These are phyloP conservation scores for Rhododendron ovatum DNA, from an alignment of 148 eudicot species.

Conservation along the genomic window DNA sequence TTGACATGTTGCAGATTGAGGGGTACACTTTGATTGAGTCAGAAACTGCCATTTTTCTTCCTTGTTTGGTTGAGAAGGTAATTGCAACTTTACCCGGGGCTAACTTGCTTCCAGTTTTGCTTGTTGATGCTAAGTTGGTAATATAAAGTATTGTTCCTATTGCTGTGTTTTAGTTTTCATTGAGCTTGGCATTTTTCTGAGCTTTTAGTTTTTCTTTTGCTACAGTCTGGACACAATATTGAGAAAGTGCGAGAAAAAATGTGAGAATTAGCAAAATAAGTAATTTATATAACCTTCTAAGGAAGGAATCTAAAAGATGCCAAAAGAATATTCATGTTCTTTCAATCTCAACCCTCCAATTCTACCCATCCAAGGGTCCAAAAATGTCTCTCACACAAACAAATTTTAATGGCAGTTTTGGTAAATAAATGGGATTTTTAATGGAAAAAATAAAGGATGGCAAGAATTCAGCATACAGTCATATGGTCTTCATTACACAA, in stretches of 20 bases:
- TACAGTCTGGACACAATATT: constrained; percentile 60
- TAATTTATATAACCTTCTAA: constrained; percentile 21
- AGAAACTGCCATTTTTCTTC: constrained; percentile 85
- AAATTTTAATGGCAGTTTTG: too few relatives aligned
- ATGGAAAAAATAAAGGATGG: too few relatives aligned
- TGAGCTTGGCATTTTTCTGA: not conserved
- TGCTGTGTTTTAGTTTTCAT: not conserved
- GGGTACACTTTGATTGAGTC: constrained; percentile 82
- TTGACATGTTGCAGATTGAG: constrained; percentile 52
- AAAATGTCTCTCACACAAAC: too few relatives aligned
- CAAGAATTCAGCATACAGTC: too few relatives aligned
- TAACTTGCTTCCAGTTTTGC: not conserved
- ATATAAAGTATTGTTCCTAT: not conserved
- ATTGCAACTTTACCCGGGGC: not conserved
- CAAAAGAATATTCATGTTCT: too few relatives aligned
- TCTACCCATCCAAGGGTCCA: too few relatives aligned
- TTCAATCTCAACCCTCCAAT: too few relatives aligned
- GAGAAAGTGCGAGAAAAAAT: constrained; percentile 86
- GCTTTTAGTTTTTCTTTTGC: constrained; percentile 1
- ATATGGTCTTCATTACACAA: not conserved
- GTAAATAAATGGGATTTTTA: too few relatives aligned
- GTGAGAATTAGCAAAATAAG: constrained; percentile 70
- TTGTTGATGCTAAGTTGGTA: not conserved
- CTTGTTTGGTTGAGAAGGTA: constrained; percentile 91
- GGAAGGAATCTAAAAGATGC: too few relatives aligned